These are phyloP conservation scores for Grigorovia yakushimaensis DNA, from an alignment of 805 yeast genomes.

Conservation along the genomic window DNA sequence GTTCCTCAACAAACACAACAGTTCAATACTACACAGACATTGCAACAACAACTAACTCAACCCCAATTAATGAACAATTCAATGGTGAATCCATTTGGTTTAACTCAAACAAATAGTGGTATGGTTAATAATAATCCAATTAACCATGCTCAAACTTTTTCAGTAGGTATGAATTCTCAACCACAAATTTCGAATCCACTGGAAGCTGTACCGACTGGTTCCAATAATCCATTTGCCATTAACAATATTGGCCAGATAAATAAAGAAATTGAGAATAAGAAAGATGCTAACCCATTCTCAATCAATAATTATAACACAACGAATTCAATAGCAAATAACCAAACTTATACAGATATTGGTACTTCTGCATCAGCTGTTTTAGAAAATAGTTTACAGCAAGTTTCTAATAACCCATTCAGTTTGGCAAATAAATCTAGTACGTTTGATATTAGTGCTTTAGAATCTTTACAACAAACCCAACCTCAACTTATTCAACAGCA, in stretches of 20 bases:
- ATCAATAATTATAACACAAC: neutral
- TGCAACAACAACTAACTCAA: conserved; percentile 9
- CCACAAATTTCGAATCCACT: conserved; percentile 7
- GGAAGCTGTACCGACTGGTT: conserved; percentile 19
- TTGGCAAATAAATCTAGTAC: neutral
- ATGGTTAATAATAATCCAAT: neutral
- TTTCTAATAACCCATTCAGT: conserved; percentile 1
- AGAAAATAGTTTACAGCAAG: neutral
- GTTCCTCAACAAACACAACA: neutral
- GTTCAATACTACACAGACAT: conserved; percentile 11
- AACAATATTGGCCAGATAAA: conserved; percentile 15
- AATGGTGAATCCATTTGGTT: neutral
- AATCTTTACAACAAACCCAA: neutral
- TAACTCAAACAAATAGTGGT: neutral
- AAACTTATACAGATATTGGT: neutral
- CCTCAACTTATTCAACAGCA: neutral
- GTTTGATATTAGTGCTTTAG: neutral
- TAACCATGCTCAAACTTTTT: neutral
- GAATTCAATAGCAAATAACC: no score
- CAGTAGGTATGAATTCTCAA: neutral
- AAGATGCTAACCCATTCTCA: conserved; percentile 4
- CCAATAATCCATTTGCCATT: conserved; percentile 31
- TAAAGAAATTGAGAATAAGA: neutral
- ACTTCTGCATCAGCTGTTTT: neutral
- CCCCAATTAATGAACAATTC: neutral